Conservation (phyloP, 2,329 filamentous ascomycete genomes). For the Aspergillus fijiensis region DNA sequence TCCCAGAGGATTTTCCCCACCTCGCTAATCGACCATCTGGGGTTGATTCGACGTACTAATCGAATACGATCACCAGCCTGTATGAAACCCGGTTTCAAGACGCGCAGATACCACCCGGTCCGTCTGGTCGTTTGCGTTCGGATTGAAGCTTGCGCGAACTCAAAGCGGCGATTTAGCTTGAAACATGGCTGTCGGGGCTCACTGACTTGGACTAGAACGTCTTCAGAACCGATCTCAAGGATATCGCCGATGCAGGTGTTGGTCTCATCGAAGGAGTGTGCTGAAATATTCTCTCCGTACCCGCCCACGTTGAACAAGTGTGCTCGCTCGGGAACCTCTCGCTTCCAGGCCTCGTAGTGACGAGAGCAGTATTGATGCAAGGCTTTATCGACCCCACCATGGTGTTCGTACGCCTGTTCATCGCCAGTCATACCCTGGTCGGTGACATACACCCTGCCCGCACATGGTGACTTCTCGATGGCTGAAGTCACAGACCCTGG, state of each 20-base stretch:
- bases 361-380: conserved; percentile 60
- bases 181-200: conserved; percentile 65
- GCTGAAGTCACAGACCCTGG: neutral
- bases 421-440: neutral
- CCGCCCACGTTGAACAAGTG: conserved; percentile 36
- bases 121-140: conserved; percentile 57
- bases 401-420: conserved; percentile 49
- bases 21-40: neutral
- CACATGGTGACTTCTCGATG: neutral
- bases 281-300: neutral
- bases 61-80: neutral
- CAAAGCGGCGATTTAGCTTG: conserved; percentile 68
- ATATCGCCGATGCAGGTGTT: conserved; percentile 67
- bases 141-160: conserved; percentile 61
- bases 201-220: conserved; percentile 58
- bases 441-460: neutral
- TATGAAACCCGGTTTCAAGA: conserved; percentile 57
- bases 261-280: conserved; percentile 52
- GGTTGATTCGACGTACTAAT: neutral
- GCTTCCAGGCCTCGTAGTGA: conserved; percentile 58
- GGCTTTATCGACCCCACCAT: conserved; percentile 64
- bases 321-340: conserved; percentile 49
- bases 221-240: conserved; percentile 50
- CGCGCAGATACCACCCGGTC: conserved; percentile 67
- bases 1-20: neutral